Evolutionary conservation across 768 basidiomycete genomes (phyloP).

Genomic region (Mycena floridula): DNA sequence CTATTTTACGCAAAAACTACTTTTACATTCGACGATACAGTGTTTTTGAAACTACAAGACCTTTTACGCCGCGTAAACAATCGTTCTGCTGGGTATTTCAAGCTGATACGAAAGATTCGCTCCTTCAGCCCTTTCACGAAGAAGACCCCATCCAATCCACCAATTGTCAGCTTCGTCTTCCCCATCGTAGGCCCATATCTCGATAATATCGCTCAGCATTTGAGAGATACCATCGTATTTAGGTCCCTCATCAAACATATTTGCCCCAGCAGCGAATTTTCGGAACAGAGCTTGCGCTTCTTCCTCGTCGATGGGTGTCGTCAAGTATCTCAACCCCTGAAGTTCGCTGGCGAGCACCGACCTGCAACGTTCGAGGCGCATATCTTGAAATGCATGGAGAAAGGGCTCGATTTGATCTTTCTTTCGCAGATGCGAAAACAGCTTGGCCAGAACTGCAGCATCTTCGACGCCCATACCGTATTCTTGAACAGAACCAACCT

Average conservation of each 20-base stretch:
- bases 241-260: too few relatives aligned
- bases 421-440: conserved; percentile 32
- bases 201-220: conserved; percentile 39
- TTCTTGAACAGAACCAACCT: neutral
- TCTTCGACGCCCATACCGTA: conserved; percentile 28
- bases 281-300: too few relatives aligned
- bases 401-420: conserved; percentile 30
- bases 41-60: too few relatives aligned
- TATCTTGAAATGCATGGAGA: conserved; percentile 33
- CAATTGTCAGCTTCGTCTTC: conserved; percentile 56
- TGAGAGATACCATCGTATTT: too few relatives aligned
- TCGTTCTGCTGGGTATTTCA: too few relatives aligned
- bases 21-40: too few relatives aligned
- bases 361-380: conserved; percentile 29
- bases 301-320: too few relatives aligned
- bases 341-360: neutral
- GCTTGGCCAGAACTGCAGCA: conserved; percentile 34
- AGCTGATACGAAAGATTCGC: too few relatives aligned
- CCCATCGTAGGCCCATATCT: conserved; percentile 47
- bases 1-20: too few relatives aligned
- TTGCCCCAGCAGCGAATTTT: too few relatives aligned
- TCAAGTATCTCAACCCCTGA: neutral
- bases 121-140: conserved; percentile 30
- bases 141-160: conserved; percentile 50
- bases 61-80: too few relatives aligned